Evolutionary conservation across 106 monocot genomes (phyloP).

Genomic region (Phalaenopsis equestris): DNA sequence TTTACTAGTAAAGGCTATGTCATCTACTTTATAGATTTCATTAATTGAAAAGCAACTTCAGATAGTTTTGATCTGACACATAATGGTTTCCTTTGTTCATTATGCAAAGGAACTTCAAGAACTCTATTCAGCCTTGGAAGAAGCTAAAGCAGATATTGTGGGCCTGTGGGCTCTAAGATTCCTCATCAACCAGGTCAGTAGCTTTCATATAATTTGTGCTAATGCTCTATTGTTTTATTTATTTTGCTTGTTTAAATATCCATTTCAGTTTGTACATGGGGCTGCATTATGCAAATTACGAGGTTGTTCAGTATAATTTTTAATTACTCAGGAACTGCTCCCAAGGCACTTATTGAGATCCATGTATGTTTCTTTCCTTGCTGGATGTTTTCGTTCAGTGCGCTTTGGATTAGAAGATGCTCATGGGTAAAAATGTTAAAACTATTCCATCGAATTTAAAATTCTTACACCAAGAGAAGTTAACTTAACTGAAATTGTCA

Average conservation of each 20-base stretch:
- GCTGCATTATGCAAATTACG: background rate
- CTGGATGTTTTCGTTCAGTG: constrained; percentile 89
- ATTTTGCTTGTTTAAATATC: background rate
- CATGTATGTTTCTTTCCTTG: constrained; percentile 95
- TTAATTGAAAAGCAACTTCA: background rate
- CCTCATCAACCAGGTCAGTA: constrained; percentile 67
- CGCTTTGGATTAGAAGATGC: constrained; percentile 94
- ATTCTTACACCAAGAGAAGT: constrained; percentile 4
- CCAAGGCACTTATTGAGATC: constrained; percentile 53
- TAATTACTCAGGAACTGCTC: constrained; percentile 49
- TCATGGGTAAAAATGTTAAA: constrained; percentile 63
- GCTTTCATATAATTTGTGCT: background rate
- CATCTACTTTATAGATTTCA: background rate
- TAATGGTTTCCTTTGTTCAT: background rate
- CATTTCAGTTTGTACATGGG: background rate
- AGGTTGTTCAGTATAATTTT: background rate
- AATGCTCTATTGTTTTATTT: background rate
- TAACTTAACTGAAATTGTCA: constrained; percentile 7
- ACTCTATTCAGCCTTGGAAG: constrained; percentile 84
- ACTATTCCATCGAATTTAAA: background rate
- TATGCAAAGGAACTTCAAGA: constrained; percentile 85
- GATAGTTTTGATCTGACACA: background rate
- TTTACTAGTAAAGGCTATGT: background rate
- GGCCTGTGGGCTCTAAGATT: constrained; percentile 95
- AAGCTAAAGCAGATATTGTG: constrained; percentile 99